These are phyloP conservation scores for Ustilago lituana DNA, from an alignment of 1,284 basidiomycete genomes.

Conservation along the genomic window DNA sequence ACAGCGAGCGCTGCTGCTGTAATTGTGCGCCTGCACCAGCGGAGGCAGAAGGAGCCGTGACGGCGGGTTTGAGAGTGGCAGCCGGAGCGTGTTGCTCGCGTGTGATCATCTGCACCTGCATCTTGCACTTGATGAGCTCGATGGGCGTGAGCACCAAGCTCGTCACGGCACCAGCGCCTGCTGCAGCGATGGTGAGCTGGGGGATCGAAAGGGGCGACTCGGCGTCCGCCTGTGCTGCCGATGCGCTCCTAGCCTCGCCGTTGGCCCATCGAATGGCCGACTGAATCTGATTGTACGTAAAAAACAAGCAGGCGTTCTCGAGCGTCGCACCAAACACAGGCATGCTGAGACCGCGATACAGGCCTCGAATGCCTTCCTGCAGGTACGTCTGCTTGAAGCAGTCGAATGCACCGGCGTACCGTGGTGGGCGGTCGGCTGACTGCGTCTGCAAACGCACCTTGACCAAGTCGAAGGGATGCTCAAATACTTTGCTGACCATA, in stretches of 20 bases:
- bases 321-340: slow-evolving; percentile 89
- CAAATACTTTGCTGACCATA: slow-evolving; percentile 64
- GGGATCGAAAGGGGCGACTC: slow-evolving; percentile 69
- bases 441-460: slow-evolving; percentile 66
- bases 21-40: slow-evolving; percentile 46
- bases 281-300: slow-evolving; percentile 86
- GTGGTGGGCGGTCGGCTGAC: slow-evolving; percentile 46
- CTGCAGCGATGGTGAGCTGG: slow-evolving; percentile 79
- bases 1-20: slow-evolving; percentile 24
- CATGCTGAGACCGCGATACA: slow-evolving; percentile 77
- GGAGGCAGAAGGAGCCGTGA: slow-evolving; percentile 16
- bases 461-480: slow-evolving; percentile 66
- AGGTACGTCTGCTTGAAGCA: slow-evolving; percentile 60
- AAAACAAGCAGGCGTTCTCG: slow-evolving; percentile 87
- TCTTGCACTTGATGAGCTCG: slow-evolving; percentile 91
- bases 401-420: slow-evolving; percentile 58
- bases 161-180: slow-evolving; percentile 81
- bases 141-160: slow-evolving; percentile 89
- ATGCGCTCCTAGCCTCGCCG: slow-evolving; percentile 34
- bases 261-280: slow-evolving; percentile 71
- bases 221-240: slow-evolving; percentile 65
- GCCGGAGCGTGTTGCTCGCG: slow-evolving; percentile 66
- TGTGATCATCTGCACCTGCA: slow-evolving; percentile 90
- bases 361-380: slow-evolving; percentile 60
- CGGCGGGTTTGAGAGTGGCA: slow-evolving; percentile 38